A percentile compares a stretch with the other conserved stretches of the same genome.
Evolutionary conservation across 345 rosid species (phyloP).

Genomic region (Leavenworthia alabamica): DNA sequence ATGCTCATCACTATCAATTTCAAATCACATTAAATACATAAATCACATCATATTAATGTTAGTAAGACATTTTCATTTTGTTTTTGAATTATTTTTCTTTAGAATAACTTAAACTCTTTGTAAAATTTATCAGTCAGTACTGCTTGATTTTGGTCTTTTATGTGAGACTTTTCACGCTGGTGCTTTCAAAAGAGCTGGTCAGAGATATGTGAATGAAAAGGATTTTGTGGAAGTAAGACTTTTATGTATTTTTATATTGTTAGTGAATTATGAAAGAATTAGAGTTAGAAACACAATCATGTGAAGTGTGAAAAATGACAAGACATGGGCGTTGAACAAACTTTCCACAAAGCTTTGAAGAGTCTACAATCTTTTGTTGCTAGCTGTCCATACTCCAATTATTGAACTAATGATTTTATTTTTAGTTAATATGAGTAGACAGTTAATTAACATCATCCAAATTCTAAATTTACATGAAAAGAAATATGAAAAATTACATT

Average conservation of each 20-base stretch:
- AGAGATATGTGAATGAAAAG: constrained; percentile 1
- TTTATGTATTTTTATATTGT: background rate
- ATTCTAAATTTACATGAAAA: background rate
- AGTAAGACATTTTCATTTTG: background rate
- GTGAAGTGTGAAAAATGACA: background rate
- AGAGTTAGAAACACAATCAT: constrained; percentile 7
- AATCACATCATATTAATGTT: constrained; percentile 6
- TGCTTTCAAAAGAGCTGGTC: constrained; percentile 12
- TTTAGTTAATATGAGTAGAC: background rate
- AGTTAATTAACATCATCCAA: background rate
- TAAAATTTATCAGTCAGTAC: background rate
- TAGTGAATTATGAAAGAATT: background rate
- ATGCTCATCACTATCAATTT: background rate
- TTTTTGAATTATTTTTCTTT: background rate
- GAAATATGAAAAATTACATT: background rate
- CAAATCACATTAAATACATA: background rate
- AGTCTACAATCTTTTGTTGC: background rate
- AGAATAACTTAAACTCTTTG: background rate
- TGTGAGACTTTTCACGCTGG: background rate
- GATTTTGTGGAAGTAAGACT: background rate
- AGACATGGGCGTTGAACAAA: constrained; percentile 13
- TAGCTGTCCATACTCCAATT: constrained; percentile 11
- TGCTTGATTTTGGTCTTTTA: background rate
- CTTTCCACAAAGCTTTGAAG: constrained; percentile 3
- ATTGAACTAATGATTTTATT: background rate